phyloP scores from a whole-genome alignment of 352 stramenopile species.

The Phytophthora palmivora region DNA sequence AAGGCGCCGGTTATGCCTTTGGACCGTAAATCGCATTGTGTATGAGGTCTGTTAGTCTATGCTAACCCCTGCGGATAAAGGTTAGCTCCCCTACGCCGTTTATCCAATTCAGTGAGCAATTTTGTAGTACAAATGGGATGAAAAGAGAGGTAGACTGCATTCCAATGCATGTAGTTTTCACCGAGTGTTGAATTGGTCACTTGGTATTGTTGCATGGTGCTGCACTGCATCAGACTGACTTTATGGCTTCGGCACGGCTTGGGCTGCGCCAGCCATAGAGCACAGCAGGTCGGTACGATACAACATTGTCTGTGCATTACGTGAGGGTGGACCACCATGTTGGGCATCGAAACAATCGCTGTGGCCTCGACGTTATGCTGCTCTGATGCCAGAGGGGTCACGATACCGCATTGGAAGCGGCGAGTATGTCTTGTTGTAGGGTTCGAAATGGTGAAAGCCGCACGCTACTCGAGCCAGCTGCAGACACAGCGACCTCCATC shows the following conservation, averaged over 20 bases:
- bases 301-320: background rate
- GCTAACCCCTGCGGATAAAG: constrained; percentile 30
- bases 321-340: constrained; percentile 1
- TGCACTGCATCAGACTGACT: constrained; percentile 11
- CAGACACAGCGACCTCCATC: constrained; percentile 30
- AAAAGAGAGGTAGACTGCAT: constrained; percentile 30
- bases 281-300: background rate
- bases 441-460: constrained; percentile 16
- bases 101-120: constrained; percentile 13
- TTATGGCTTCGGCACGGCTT: constrained; percentile 8
- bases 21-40: constrained; percentile 15
- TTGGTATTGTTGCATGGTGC: background rate
- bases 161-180: constrained; percentile 31
- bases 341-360: constrained; percentile 1
- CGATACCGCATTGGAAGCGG: constrained; percentile 3
- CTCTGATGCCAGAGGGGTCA: background rate
- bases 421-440: constrained; percentile 10
- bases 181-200: constrained; percentile 1
- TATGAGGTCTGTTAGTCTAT: constrained; percentile 41
- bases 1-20: constrained; percentile 22
- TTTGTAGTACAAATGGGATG: constrained; percentile 20
- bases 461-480: constrained; percentile 15
- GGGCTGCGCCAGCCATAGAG: constrained; percentile 1
- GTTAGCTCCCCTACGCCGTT: constrained; percentile 21
- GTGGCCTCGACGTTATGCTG: background rate